Evolutionary conservation across 106 monocot genomes (phyloP), one percentile per base, ranked within the genome.

Genomic region (Hemerocallis citrina): DNA sequence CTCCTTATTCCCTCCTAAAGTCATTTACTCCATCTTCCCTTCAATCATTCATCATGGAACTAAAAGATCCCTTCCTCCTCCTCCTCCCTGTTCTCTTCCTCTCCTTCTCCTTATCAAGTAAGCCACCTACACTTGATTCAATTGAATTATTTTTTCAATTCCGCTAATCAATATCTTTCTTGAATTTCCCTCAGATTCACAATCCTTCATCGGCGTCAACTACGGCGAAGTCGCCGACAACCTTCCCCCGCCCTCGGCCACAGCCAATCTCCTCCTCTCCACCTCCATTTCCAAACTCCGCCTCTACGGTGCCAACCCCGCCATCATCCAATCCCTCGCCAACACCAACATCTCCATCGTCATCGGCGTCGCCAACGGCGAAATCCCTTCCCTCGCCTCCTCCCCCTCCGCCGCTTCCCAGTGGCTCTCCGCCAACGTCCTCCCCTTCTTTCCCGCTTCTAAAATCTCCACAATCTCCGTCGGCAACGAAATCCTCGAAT

Each of bases 191-290:
- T 61, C 62, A 82, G 82, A 24, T 1, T 72, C 78, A 0, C 82
- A 88, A 62, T 51, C 76, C 21, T 83, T 79, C 74, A 45, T 88
- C 71, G 88, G 88, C 7, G 73, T 88, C 16, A 83, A 88, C 68
- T 88, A 88, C 64, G 88, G 88, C 15, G 59, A 88, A 48, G 82
- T 79, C 31, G 88, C 88, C 38, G 71, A 83, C 64, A 88, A 88
- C 28, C 79, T 88, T 23, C 88, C 82, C 2, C 61, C 82, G 61
- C 74, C 88, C 25, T 59, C 61, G 24, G 55, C 62, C 4, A 88
- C 88, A n/a, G 74, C 67, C 56, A 55, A 63, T 67, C 82, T 83
- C 20, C 82, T 88, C n/a, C 63, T 41, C 5, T 77, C 88, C 19
- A 88, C 88, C 11, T 61, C 76, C 34, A 76, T 88, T 43, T 71